Evolutionary conservation across 306 rosid species (phyloP).

Genomic region (Vigna unguiculata): DNA sequence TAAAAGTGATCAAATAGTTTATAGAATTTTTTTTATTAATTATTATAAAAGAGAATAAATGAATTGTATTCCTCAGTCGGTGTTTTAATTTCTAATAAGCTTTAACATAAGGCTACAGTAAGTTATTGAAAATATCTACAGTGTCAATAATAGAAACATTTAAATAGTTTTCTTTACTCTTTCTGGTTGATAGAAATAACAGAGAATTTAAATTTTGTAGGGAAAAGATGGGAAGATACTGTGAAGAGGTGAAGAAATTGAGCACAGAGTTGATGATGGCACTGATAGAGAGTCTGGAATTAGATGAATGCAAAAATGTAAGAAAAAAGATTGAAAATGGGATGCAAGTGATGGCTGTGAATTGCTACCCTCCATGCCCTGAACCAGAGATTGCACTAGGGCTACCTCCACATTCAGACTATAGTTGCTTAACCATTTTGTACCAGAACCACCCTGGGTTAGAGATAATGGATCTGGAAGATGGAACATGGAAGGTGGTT

Average conservation of each 20-base stretch:
- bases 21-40: too few species aligned
- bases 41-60: too few species aligned
- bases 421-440: constrained; percentile 59
- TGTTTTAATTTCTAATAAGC: too few species aligned
- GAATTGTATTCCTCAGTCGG: too few species aligned
- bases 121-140: too few species aligned
- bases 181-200: too few species aligned
- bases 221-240: constrained; percentile 62
- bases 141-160: too few species aligned
- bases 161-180: too few species aligned
- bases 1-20: too few species aligned
- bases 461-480: constrained; percentile 36
- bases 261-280: constrained; percentile 48
- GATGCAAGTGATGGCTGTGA: constrained; percentile 61
- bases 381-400: constrained; percentile 55
- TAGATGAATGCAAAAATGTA: constrained; percentile 45
- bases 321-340: constrained; percentile 51
- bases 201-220: constrained; percentile 22
- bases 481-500: constrained; percentile 19
- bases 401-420: constrained; percentile 67
- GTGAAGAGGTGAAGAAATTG: constrained; percentile 56
- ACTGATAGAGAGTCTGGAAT: constrained; percentile 57
- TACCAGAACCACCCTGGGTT: constrained; percentile 44
- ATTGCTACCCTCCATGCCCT: constrained; percentile 65
- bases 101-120: too few species aligned